These are phyloP conservation scores for Skeletonema tropicum DNA, from an alignment of 108 stramenopile genomes.

Conservation along the genomic window DNA sequence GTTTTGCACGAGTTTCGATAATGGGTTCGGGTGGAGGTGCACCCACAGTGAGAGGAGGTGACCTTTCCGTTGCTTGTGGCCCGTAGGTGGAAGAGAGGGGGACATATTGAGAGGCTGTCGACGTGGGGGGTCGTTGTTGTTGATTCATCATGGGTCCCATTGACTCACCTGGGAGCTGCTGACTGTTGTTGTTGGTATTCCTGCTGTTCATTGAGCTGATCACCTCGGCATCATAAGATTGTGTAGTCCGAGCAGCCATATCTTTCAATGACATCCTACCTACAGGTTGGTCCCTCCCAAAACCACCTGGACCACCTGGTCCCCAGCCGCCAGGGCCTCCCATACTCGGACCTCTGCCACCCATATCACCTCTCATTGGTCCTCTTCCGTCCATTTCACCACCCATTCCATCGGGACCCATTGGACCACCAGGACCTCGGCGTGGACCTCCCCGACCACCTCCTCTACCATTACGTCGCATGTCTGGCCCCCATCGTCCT, in stretches of 20 bases:
- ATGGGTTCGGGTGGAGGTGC: neutral
- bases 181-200: neutral
- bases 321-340: neutral
- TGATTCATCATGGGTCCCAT: no score
- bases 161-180: no score
- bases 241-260: constrained; percentile 32
- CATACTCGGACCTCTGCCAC: constrained; percentile 3
- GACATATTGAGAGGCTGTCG: constrained; percentile 28
- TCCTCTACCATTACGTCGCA: no score
- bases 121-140: constrained; percentile 5
- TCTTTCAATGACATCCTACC: constrained; percentile 37
- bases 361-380: neutral
- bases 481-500: no score
- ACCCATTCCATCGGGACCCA: neutral
- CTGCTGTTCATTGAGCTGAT: constrained; percentile 42
- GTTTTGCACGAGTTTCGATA: constrained; percentile 16
- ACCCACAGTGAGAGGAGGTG: constrained; percentile 25
- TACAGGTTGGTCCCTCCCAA: constrained; percentile 34
- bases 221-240: constrained; percentile 34
- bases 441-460: constrained; percentile 9
- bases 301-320: constrained; percentile 5
- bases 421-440: constrained; percentile 1
- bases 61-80: constrained; percentile 16
- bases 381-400: neutral
- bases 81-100: constrained; percentile 32